Base-by-base conservation (phyloP, 805 yeast species). In the Lipomyces sp. region DNA sequence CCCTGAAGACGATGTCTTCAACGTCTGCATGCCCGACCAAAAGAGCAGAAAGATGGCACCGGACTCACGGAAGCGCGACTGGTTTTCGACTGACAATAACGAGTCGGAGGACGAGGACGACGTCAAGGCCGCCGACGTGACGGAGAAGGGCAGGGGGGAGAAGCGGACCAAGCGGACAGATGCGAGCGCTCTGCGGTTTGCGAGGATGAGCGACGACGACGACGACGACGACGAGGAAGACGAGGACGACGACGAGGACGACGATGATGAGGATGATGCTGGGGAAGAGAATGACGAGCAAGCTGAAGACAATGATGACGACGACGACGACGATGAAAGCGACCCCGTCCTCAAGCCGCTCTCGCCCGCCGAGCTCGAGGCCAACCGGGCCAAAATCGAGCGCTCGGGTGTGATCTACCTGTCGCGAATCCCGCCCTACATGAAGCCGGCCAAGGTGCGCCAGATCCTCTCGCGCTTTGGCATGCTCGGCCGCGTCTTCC, bases 351-450 rank as follows among this genome's bases (percentile, higher is more conserved):
- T 51, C 8, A 43, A 43, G 22, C 47, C 34, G 24, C 26, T 58
- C 13, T 43, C 68, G 7, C 55, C 61, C 36, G 71, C 70, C 37
- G 63, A 74, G 61, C 51, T 63, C 43, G 63, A 66, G 40, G 62
- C 69, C 51, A 57, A 67, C 22, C 68, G 69, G 26, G 70, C 70
- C 41, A 76, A 78, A 58, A 70, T 82, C 35, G 80, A 82, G 49
- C 82, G 78, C 61, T 83, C 96, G 0, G 98, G 98, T 4, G 96
- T 93, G 1, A 83, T 95, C n/a, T 93, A 93, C 61, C 68, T 93
- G 2, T 89, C 97, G 0, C 78, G 83, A 43, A 79, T 93, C 8
- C 98, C 98, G 0, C 98, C 98, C 23, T 93, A 85, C 65, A 93
- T 93, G 98, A 90, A 90, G 65, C 98, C 98, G 1, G 80, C 84